Conservation (phyloP, 2,329 filamentous ascomycete genomes). For the Neopestalotiopsis rosae region DNA sequence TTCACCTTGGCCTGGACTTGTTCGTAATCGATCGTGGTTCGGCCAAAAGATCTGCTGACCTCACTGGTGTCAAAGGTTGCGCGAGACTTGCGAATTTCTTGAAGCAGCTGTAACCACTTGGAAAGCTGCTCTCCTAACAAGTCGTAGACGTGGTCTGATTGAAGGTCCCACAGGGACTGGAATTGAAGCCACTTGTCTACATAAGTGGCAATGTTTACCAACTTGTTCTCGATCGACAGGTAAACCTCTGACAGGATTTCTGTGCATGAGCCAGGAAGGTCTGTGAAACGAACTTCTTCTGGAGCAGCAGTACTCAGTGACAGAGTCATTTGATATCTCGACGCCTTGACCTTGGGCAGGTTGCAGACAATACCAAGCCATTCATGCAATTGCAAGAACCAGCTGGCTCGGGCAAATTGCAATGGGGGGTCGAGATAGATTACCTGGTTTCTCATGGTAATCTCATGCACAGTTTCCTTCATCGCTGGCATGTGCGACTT, state of each 20-base stretch:
- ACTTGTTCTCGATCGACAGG: conserved; percentile 79
- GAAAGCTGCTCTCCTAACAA: conserved; percentile 88
- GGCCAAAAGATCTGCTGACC: conserved; percentile 89
- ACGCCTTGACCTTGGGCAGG: conserved; percentile 91
- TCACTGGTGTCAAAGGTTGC: conserved; percentile 98
- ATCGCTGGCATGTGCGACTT: conserved; percentile 67
- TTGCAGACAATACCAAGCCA: conserved; percentile 96
- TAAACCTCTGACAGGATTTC: conserved; percentile 82
- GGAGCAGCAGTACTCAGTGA: conserved; percentile 63
- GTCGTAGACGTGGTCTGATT: conserved; percentile 94
- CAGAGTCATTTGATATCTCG: conserved; percentile 89
- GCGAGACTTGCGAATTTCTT: conserved; percentile 94
- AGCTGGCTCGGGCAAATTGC: conserved; percentile 88
- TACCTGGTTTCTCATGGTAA: conserved; percentile 97
- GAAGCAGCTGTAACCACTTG: conserved; percentile 92
- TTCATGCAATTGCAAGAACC: conserved; percentile 89
- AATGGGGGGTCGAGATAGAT: conserved; percentile 95
- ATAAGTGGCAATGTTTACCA: conserved; percentile 80
- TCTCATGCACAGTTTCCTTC: conserved; percentile 81
- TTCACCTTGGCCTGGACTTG: conserved; percentile 99
- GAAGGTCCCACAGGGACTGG: conserved; percentile 97
- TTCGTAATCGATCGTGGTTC: conserved; percentile 95
- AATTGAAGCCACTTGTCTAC: conserved; percentile 99
- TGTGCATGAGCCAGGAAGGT: conserved; percentile 84
- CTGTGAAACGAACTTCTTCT: conserved; percentile 76